Percentiles rank a stretch among this genome's conserved stretches.
phyloP scores from a whole-genome alignment of 1,139 yeast species.

The Hansenula anomala region DNA sequence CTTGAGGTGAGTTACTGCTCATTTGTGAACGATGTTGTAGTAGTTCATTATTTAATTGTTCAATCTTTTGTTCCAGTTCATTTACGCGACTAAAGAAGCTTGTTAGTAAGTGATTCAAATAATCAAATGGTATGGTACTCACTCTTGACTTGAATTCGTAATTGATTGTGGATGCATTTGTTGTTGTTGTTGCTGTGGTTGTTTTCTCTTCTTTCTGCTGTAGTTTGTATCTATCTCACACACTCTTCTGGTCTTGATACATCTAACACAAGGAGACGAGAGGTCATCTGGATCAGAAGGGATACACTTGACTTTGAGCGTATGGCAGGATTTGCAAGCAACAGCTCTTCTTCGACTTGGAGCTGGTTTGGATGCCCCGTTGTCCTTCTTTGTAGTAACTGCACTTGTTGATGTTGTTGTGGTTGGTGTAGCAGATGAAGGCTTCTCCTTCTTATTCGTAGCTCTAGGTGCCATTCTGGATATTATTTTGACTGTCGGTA shows the following conservation, averaged over 20 bases:
- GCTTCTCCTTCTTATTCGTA: too few species aligned
- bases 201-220: conserved; percentile 47
- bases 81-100: conserved; percentile 24
- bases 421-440: too few species aligned
- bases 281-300: conserved; percentile 54
- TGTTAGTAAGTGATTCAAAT: conserved; percentile 5
- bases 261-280: conserved; percentile 62
- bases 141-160: too few species aligned
- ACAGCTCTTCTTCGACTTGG: conserved; percentile 33
- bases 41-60: conserved; percentile 23
- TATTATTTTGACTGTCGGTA: too few species aligned
- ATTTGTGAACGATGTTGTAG: conserved; percentile 11
- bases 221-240: conserved; percentile 70
- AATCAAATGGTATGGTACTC: background rate
- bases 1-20: too few species aligned
- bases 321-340: conserved; percentile 80
- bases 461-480: too few species aligned
- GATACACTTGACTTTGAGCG: conserved; percentile 76
- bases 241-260: conserved; percentile 54
- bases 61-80: conserved; percentile 30
- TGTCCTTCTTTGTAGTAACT: background rate
- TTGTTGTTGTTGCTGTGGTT: too few species aligned
- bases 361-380: background rate
- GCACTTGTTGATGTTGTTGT: background rate
- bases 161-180: too few species aligned